phyloP scores from a whole-genome alignment of 768 basidiomycete genomes.

The Tephrocybe sp. region DNA sequence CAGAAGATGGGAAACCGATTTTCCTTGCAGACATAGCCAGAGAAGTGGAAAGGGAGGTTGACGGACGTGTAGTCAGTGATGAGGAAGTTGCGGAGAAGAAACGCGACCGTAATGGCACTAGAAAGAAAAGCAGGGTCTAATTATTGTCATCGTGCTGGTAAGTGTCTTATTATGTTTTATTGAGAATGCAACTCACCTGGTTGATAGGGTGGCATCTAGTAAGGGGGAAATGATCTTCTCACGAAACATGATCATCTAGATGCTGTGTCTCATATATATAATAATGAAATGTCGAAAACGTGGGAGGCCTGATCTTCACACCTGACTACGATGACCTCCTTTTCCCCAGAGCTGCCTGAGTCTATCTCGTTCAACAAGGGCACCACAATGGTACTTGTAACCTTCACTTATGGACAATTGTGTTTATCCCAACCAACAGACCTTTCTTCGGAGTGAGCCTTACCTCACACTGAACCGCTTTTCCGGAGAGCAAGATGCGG shows the following conservation, averaged over 20 bases:
- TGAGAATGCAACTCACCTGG: not conserved
- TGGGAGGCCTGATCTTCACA: not conserved
- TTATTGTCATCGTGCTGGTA: not conserved
- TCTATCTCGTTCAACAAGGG: constrained; percentile 14
- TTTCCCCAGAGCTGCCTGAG: constrained; percentile 3
- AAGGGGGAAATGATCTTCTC: no score
- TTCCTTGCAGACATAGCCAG: constrained; percentile 53
- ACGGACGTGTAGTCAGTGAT: constrained; percentile 59
- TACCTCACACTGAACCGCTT: constrained; percentile 23
- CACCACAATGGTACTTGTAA: constrained; percentile 14
- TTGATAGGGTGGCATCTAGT: no score
- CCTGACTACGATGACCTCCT: constrained; percentile 1
- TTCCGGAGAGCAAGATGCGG: constrained; percentile 20
- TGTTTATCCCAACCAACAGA: constrained; percentile 13
- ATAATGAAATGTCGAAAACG: not conserved
- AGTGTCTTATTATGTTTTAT: not conserved
- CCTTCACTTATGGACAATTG: not conserved
- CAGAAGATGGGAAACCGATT: constrained; percentile 45
- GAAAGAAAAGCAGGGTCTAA: constrained; percentile 4
- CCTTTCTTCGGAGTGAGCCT: constrained; percentile 27
- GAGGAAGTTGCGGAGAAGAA: constrained; percentile 60
- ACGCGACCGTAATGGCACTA: constrained; percentile 17
- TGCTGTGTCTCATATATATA: not conserved
- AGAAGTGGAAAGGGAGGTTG: constrained; percentile 59
- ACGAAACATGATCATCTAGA: no score